Evolutionary conservation across 495 filamentous ascomycete species (phyloP), one percentile per base, ranked within the genome.

Genomic region (Neurospora sp.): DNA sequence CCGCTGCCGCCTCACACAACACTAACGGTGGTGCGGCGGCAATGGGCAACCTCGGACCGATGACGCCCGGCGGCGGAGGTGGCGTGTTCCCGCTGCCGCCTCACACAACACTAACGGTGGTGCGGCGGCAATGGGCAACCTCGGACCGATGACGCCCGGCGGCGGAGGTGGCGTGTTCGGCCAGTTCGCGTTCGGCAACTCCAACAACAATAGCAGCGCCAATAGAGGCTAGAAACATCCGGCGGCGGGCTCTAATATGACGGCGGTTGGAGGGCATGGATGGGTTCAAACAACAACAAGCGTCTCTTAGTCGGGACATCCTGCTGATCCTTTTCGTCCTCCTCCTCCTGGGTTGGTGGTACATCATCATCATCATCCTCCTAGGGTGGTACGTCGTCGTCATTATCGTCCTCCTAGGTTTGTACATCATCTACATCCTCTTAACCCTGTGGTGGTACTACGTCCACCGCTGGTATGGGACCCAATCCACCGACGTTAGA

Each of bases 91-190:
- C 1, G 20, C 45, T 6, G 45, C 53, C 14, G 53, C 53, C 6
- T 84, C 85, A 38, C 88, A 89, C 71, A 86, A 82, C 59, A 84
- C 82, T 37, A 86, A 86, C 72, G 81, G 83, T 6, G 68, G 39
- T 35, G 71, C 53, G 22, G 53, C 53, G 53, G 53, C 53, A 27
- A 4, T 53, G 7, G 74, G 82, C 40, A 87, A 84, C 9, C 85
- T 89, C 77, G 89, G 88, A 16, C 84, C 89, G 8, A 85, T 91
- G 83, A 93, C 92, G 6, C 91, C 92, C 0, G 91, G 91, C 39
- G 89, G 87, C 12, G 88, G 87, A 4, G 89, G 88, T 38, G 90
- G 91, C 38, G 88, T 91, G 12, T 89, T 89, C 80, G 87, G 87
- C 18, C 77, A 81, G 70, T 89, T 88, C 76, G 82, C 85, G 74